These are phyloP conservation scores for Sporothrix humicola DNA, from an alignment of 2,329 filamentous ascomycete species.

Conservation along the genomic window DNA sequence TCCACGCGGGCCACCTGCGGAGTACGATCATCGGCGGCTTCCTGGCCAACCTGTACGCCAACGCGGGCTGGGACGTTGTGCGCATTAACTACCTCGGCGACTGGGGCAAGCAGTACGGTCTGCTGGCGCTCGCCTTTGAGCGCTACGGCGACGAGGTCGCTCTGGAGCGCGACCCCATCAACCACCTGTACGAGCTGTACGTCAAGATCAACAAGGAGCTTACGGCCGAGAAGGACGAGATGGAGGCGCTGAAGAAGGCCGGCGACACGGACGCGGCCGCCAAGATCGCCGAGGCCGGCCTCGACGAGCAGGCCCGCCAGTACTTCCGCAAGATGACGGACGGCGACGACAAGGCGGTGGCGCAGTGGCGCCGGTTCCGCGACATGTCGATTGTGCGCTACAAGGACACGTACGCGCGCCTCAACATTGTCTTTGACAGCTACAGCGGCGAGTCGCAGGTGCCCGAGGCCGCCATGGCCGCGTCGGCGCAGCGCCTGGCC, in stretches of 20 bases:
- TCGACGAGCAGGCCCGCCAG: slow-evolving; percentile 75
- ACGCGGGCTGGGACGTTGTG: slow-evolving; percentile 73
- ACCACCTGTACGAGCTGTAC: slow-evolving; percentile 82
- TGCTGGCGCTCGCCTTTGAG: slow-evolving; percentile 76
- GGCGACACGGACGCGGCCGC: slow-evolving; percentile 60
- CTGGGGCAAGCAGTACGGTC: slow-evolving; percentile 79
- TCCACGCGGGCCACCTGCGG: slow-evolving; percentile 77
- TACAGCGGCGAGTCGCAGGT: slow-evolving; percentile 80
- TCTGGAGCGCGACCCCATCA: slow-evolving; percentile 74
- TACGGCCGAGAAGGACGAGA: slow-evolving; percentile 68
- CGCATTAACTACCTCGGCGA: slow-evolving; percentile 81
- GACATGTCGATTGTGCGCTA: slow-evolving; percentile 71
- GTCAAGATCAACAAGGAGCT: slow-evolving; percentile 76
- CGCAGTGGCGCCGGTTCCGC: slow-evolving; percentile 69
- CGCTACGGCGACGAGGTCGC: slow-evolving; percentile 76
- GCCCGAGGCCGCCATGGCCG: slow-evolving; percentile 68
- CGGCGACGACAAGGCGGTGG: slow-evolving; percentile 64
- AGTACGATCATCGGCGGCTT: slow-evolving; percentile 82
- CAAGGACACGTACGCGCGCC: slow-evolving; percentile 69
- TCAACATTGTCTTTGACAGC: slow-evolving; percentile 74
- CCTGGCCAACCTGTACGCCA: slow-evolving; percentile 72
- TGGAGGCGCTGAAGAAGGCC: slow-evolving; percentile 61
- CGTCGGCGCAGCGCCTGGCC: slow-evolving; percentile 65
- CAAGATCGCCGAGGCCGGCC: slow-evolving; percentile 58
- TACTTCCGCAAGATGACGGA: slow-evolving; percentile 77